These are phyloP conservation scores for Lichtheimia ornata DNA, from an alignment of 371 early-diverging fungal species.

Conservation along the genomic window DNA sequence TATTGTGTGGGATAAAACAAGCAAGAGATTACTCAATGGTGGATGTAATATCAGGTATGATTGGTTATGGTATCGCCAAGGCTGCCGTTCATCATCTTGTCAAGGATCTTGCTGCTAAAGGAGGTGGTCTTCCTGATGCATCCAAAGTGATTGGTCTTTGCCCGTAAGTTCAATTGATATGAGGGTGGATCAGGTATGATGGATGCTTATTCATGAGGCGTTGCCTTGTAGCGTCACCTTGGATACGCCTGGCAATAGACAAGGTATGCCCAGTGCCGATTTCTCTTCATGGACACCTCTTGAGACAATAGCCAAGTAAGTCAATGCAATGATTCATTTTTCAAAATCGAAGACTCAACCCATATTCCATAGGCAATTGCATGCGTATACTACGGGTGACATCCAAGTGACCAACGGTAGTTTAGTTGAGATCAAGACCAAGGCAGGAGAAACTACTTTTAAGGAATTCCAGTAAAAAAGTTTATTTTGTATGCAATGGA, in stretches of 20 bases:
- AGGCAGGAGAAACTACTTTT: constrained; percentile 54
- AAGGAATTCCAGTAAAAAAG: constrained; percentile 25
- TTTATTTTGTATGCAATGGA: no score
- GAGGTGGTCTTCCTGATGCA: constrained; percentile 76
- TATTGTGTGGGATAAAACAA: background rate
- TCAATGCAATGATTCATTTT: constrained; percentile 1
- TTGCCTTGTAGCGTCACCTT: constrained; percentile 63
- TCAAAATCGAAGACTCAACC: no score
- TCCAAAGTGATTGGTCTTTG: constrained; percentile 75
- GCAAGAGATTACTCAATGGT: background rate
- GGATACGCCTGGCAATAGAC: constrained; percentile 94
- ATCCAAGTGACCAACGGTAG: constrained; percentile 55
- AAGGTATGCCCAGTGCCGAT: constrained; percentile 88
- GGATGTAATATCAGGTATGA: constrained; percentile 56
- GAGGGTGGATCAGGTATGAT: background rate
- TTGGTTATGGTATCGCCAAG: constrained; percentile 96
- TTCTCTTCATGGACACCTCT: constrained; percentile 88
- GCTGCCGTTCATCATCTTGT: constrained; percentile 93
- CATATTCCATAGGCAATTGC: constrained; percentile 42
- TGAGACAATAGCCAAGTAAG: constrained; percentile 71
- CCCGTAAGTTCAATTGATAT: constrained; percentile 65
- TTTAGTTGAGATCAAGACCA: constrained; percentile 53
- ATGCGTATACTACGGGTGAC: constrained; percentile 50
- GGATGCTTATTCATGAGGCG: background rate
- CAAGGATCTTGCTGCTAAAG: constrained; percentile 70